Percentiles rank a stretch among this genome's conserved stretches.
phyloP scores from a whole-genome alignment of 805 yeast genomes.

The Ascoidea asiatica region DNA sequence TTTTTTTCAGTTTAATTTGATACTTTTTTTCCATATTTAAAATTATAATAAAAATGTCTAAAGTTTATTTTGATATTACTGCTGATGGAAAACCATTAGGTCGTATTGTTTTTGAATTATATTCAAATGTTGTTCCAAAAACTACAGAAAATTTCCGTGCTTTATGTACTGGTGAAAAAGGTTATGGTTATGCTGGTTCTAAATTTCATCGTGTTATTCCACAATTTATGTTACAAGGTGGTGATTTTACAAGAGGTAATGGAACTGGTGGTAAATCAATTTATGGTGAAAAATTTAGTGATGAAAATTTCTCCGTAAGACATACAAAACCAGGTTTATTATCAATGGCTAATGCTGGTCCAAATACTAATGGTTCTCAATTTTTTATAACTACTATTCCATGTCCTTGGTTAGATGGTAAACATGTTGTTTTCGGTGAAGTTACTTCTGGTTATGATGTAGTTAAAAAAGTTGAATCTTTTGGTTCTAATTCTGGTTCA shows the following conservation, averaged over 20 bases:
- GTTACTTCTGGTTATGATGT: conserved; percentile 72
- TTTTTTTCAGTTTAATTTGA: too few species aligned
- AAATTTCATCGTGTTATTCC: conserved; percentile 97
- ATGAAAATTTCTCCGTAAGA: conserved; percentile 60
- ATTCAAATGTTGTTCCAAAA: conserved; percentile 87
- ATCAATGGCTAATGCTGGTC: conserved; percentile 98
- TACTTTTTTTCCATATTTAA: too few species aligned
- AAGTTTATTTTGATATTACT: background rate
- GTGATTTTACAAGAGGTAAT: conserved; percentile 84
- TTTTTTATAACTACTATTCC: conserved; percentile 89
- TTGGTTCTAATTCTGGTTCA: conserved; percentile 64
- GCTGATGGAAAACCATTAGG: conserved; percentile 39
- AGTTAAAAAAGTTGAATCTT: conserved; percentile 71
- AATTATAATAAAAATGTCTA: too few species aligned
- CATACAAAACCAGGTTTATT: conserved; percentile 75
- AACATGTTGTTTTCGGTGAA: conserved; percentile 93
- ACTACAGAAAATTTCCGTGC: conserved; percentile 96
- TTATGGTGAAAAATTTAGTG: conserved; percentile 67
- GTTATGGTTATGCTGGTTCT: conserved; percentile 83
- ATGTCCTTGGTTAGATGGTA: conserved; percentile 83
- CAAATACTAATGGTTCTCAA: conserved; percentile 96
- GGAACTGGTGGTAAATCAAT: conserved; percentile 96
- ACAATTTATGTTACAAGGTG: conserved; percentile 97
- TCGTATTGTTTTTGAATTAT: conserved; percentile 75
- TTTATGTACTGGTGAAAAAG: conserved; percentile 90